These are phyloP conservation scores for Saccharomycopsis schoenii DNA, from an alignment of 805 yeast species.

Conservation along the genomic window DNA sequence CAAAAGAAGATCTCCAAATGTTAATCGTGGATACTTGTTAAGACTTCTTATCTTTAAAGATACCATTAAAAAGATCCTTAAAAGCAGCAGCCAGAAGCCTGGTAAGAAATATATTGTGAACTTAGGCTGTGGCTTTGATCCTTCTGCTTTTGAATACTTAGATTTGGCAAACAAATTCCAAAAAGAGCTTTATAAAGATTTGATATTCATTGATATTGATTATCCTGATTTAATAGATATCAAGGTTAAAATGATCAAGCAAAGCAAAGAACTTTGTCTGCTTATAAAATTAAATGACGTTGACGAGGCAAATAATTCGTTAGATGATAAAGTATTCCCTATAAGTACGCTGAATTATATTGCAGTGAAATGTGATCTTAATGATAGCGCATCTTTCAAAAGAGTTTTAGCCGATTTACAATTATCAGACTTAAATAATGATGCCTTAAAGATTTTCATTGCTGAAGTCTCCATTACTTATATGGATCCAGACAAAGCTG, in stretches of 20 bases:
- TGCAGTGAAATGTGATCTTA: slow-evolving; percentile 60
- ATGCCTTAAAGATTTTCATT: slow-evolving; percentile 44
- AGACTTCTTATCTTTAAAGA: slow-evolving; percentile 61
- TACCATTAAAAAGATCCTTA: slow-evolving; percentile 38
- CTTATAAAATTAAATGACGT: slow-evolving; percentile 32
- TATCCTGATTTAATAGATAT: slow-evolving; percentile 56
- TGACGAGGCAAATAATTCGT: not conserved
- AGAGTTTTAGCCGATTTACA: slow-evolving; percentile 12
- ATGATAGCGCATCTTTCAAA: slow-evolving; percentile 33
- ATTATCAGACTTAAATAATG: not conserved
- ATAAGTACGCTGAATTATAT: slow-evolving; percentile 34
- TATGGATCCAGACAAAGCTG: slow-evolving; percentile 60
- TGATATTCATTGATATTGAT: slow-evolving; percentile 60
- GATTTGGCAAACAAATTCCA: slow-evolving; percentile 26
- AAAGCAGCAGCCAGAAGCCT: slow-evolving; percentile 20
- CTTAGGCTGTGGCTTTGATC: slow-evolving; percentile 73
- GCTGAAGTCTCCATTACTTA: slow-evolving; percentile 82
- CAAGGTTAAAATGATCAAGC: slow-evolving; percentile 43
- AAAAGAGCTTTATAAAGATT: slow-evolving; percentile 9
- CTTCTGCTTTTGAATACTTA: slow-evolving; percentile 44
- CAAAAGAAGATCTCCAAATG: slow-evolving; percentile 66
- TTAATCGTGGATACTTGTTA: slow-evolving; percentile 77
- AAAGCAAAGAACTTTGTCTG: slow-evolving; percentile 31
- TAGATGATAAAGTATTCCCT: not conserved
- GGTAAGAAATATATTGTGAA: slow-evolving; percentile 42